Base-by-base conservation (phyloP, 768 basidiomycete genomes). In the Mycena metata region DNA sequence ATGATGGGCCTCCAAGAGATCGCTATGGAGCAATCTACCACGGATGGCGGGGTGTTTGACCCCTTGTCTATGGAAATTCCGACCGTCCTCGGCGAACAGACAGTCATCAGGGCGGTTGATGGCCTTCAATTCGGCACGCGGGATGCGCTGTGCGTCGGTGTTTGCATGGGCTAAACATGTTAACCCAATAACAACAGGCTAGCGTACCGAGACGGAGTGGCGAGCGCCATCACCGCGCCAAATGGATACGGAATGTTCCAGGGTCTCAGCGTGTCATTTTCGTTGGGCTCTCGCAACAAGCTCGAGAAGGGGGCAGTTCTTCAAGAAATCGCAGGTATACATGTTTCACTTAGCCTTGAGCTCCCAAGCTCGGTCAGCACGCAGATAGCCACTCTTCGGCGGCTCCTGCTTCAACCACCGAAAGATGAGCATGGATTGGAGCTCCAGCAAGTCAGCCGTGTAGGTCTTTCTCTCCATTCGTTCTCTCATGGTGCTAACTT, bases 111-210 rank as follows among this genome's bases (percentile, higher is more conserved):
- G 39, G 95, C 92, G 11, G 85, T 86, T 5, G 94, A 96, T 74
- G 94, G 95, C 0, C 83, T 93, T 36, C 85, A 86, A 66, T 94
- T 91, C 73, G 83, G 83, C 2, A 86, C 89, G 19, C 87, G 90
- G 63, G 86, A 91, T 76, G 87, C 76, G 35, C 72, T 80, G 79
- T 83, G 66, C 71, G 81, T 72, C 61, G 60, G 49, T 33, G 46
- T 9, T 58, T 56, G 23, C 12, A 13, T 43, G 7, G 13, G 36
- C 17, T 6, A 30, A 19, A 52, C 12, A 36, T 19, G 17, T 59
- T 70, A 51, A 63, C 16, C 56, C 55, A 66, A 36, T 33, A 23
- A 30, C 21, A 61, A n/a, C 60, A 89, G 87, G 19, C 82, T 92
- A 50, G 90, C 90, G 1, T 91, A 91, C 66, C 85, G 85, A 30